Percentiles rank a stretch among this genome's conserved stretches.
These are phyloP conservation scores for Prunus yedoensis DNA, from an alignment of 331 rosid species.

Conservation along the genomic window DNA sequence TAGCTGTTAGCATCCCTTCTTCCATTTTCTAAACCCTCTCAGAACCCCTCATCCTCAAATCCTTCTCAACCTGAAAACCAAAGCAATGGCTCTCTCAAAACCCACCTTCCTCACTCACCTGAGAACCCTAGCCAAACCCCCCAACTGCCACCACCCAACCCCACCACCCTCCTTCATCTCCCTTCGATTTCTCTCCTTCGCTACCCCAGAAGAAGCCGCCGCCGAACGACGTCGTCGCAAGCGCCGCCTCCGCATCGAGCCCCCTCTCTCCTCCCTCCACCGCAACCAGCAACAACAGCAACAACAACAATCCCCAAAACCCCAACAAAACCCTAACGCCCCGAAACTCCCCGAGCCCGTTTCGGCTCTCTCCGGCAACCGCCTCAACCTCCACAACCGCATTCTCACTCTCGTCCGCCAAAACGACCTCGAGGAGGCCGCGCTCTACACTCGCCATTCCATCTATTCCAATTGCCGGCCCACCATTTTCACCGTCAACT, in stretches of 20 bases:
- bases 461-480: conserved; percentile 88
- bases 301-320: conserved; percentile 24
- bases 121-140: conserved; percentile 40
- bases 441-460: conserved; percentile 85
- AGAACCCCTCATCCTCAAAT: not conserved
- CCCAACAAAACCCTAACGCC: conserved; percentile 63
- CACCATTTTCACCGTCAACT: conserved; percentile 77
- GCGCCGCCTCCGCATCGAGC: conserved; percentile 88
- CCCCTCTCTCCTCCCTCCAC: conserved; percentile 78
- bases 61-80: not conserved
- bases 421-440: conserved; percentile 87
- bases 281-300: conserved; percentile 40
- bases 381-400: conserved; percentile 70
- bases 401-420: conserved; percentile 65
- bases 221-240: conserved; percentile 90
- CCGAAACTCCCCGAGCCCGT: conserved; percentile 78
- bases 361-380: conserved; percentile 69
- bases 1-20: not conserved
- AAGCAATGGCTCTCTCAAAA: conserved; percentile 61
- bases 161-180: conserved; percentile 31
- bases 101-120: conserved; percentile 45
- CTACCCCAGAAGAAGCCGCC: conserved; percentile 87
- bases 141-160: conserved; percentile 9
- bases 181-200: conserved; percentile 71
- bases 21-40: conserved; percentile 14